Evolutionary conservation across 306 rosid genomes (phyloP), one percentile per base, ranked within the genome.

Genomic region (Comarum palustre): DNA sequence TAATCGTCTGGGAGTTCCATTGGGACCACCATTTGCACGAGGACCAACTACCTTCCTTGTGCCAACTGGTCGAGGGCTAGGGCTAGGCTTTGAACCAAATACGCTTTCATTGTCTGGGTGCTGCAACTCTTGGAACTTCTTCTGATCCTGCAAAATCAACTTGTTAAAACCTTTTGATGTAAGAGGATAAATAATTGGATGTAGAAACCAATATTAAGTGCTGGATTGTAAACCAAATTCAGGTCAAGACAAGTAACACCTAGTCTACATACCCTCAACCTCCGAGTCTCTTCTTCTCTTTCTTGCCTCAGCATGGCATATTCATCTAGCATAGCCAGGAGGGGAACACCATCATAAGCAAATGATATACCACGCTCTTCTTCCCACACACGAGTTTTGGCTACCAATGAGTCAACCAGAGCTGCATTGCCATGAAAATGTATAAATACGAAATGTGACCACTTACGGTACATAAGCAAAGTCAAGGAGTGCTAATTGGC

Each of bases 271-370:
- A 95, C 99, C 90, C 90, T 87, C 87, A 82, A 25, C 84, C 97
- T 92, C 81, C 99, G 91, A 79, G 87, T 95, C 73, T 95, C 99
- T 73, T 92, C 99, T 83, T 95, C 99, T 77, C 97, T 82, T 73
- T 95, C 97, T 77, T 92, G 99, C 83, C 99, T 86, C 52, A 95
- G 96, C 96, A 95, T 92, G 80, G 96, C 92, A 80, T 95, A 95
- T 78, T 95, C 99, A 69, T 95, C 99, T 31, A 95, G 85, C 99
- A 95, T 95, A 51, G 99, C 99, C 39, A 92, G 92, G 67, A 95
- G 99, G 39, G 99, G 99, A 75, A 92, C 97, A 8, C 99, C 97
- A 6, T 92, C 99, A 54, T 95, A 95, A 2, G 90, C 70, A 66
- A 95, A 95, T 75, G 97, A 82, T 32, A 88, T 82, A 71, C 83